Conservation (phyloP, 2,329 filamentous ascomycete species). For the Aspergillus calidoustus region DNA sequence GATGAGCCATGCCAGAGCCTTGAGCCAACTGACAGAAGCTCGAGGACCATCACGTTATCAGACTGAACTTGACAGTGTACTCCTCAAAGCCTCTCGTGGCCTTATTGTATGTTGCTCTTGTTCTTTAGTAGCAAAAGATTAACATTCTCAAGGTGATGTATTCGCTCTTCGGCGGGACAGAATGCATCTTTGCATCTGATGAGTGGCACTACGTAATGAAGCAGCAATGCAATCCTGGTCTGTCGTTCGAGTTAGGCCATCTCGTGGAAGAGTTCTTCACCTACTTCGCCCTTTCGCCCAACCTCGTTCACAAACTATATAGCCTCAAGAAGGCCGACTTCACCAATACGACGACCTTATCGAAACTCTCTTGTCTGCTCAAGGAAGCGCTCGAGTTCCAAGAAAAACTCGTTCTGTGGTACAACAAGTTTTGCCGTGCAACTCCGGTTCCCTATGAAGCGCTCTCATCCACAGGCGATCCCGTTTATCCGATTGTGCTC, state of each 20-base stretch:
- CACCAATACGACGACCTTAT: constrained; percentile 14
- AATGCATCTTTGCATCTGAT: constrained; percentile 31
- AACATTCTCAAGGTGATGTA: constrained; percentile 33
- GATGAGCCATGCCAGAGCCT: constrained; percentile 37
- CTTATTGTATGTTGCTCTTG: constrained; percentile 28
- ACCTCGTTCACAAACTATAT: constrained; percentile 33
- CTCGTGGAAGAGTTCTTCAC: constrained; percentile 34
- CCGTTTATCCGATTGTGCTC: constrained; percentile 28
- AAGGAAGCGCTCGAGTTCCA: constrained; percentile 28
- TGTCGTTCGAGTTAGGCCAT: constrained; percentile 22
- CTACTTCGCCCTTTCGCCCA: constrained; percentile 32
- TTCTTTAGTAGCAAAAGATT: not conserved
- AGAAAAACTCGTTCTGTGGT: constrained; percentile 27
- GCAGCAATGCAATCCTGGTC: constrained; percentile 23
- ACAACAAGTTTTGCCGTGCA: constrained; percentile 24
- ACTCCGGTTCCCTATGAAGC: constrained; percentile 27
- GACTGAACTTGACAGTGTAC: constrained; percentile 27
- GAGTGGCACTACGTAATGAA: constrained; percentile 34
- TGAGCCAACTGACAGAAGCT: constrained; percentile 31
- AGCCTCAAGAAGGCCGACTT: constrained; percentile 25
- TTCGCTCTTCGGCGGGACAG: constrained; percentile 34
- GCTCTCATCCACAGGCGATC: constrained; percentile 25
- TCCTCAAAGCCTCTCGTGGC: constrained; percentile 33
- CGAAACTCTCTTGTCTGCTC: constrained; percentile 23
- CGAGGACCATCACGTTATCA: constrained; percentile 29